These are phyloP conservation scores for Leccinum uliginosum DNA, from an alignment of 768 basidiomycete genomes.

Conservation along the genomic window DNA sequence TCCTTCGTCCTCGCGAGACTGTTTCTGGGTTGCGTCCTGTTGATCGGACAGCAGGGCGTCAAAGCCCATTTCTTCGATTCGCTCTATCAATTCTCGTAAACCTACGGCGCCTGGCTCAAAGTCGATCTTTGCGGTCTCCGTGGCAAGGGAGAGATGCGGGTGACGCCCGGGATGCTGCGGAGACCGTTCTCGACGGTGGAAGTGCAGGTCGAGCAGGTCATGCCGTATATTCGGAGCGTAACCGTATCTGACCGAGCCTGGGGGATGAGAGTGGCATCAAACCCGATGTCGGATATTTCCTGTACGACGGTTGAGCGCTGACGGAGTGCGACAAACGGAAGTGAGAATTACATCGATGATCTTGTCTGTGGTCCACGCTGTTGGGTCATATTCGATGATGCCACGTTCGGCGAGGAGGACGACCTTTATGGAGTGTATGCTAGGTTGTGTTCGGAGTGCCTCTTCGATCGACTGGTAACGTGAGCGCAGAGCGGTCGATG, in stretches of 20 bases:
- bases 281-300: slow-evolving; percentile 93
- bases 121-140: slow-evolving; percentile 68
- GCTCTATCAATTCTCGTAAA: slow-evolving; percentile 84
- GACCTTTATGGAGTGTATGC: slow-evolving; percentile 90
- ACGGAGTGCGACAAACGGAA: neutral
- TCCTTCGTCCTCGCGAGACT: slow-evolving; percentile 89
- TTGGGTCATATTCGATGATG: slow-evolving; percentile 83
- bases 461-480: slow-evolving; percentile 70
- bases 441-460: slow-evolving; percentile 75
- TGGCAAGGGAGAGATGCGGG: slow-evolving; percentile 69
- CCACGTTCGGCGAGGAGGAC: slow-evolving; percentile 95
- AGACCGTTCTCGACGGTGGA: slow-evolving; percentile 72
- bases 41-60: slow-evolving; percentile 83
- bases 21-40: slow-evolving; percentile 76
- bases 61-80: slow-evolving; percentile 85
- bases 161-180: slow-evolving; percentile 66
- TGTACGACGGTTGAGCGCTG: slow-evolving; percentile 29
- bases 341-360: slow-evolving; percentile 54
- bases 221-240: slow-evolving; percentile 80
- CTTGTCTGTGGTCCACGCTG: slow-evolving; percentile 75
- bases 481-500: neutral
- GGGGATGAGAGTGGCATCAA: slow-evolving; percentile 79
- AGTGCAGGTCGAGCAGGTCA: slow-evolving; percentile 85
- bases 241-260: slow-evolving; percentile 60
- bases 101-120: slow-evolving; percentile 73